These are phyloP conservation scores for Schizosaccharomyces cryophilus DNA, from an alignment of 805 yeast species.

Conservation along the genomic window DNA sequence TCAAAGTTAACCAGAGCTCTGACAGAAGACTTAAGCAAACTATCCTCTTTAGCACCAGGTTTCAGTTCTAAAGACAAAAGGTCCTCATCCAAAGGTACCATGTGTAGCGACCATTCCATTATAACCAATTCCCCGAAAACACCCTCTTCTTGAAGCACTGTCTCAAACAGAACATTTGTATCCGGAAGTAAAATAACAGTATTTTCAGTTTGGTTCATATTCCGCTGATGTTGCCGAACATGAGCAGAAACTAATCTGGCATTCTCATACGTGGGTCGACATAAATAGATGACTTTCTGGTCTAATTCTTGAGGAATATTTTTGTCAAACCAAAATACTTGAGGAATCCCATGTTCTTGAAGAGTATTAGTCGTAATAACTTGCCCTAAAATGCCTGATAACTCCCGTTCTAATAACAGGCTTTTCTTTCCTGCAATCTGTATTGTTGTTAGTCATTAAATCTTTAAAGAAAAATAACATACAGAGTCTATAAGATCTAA, in stretches of 20 bases:
- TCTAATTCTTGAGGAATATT: slow-evolving; percentile 8
- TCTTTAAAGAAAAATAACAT: background rate
- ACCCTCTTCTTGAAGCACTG: slow-evolving; percentile 15
- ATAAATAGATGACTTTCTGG: slow-evolving; percentile 10
- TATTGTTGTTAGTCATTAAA: background rate
- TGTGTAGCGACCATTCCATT: slow-evolving; percentile 20
- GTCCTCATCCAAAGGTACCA: slow-evolving; percentile 20
- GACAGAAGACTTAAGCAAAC: slow-evolving; percentile 15
- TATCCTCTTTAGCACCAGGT: slow-evolving; percentile 15
- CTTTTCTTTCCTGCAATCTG: slow-evolving; percentile 12
- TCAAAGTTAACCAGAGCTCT: background rate
- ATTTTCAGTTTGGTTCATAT: slow-evolving; percentile 7
- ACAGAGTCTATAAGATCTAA: background rate
- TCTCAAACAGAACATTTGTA: slow-evolving; percentile 10
- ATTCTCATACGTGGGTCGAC: slow-evolving; percentile 9
- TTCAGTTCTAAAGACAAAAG: slow-evolving; percentile 21
- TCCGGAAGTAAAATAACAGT: slow-evolving; percentile 12
- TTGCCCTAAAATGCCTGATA: slow-evolving; percentile 27
- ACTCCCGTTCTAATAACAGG: slow-evolving; percentile 21
- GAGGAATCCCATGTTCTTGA: slow-evolving; percentile 26
- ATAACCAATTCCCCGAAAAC: slow-evolving; percentile 20
- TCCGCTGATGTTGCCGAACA: background rate
- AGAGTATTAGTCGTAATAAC: slow-evolving; percentile 31
- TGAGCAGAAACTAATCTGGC: slow-evolving; percentile 4
- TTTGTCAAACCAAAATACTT: slow-evolving; percentile 23